These are phyloP conservation scores for Chalciporus pseudorubinellus DNA, from an alignment of 768 basidiomycete species.

Conservation along the genomic window DNA sequence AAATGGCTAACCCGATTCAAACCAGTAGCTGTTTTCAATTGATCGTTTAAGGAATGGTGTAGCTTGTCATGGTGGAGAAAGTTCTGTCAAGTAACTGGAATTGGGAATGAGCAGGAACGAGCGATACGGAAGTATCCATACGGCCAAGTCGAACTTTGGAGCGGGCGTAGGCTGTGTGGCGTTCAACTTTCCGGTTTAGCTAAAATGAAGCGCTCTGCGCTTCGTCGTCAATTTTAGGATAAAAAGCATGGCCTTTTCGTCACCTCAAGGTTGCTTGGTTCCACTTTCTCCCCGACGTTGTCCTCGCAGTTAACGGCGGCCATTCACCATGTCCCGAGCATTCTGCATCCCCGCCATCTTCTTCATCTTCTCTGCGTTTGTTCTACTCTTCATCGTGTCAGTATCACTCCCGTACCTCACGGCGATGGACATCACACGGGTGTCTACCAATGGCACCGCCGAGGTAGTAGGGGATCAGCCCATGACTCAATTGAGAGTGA, in stretches of 20 bases:
- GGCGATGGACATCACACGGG: slow-evolving; percentile 63
- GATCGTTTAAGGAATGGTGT: no score
- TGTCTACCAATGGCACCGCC: slow-evolving; percentile 41
- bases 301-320: not conserved
- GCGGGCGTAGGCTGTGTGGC: not conserved
- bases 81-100: no score
- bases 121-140: no score
- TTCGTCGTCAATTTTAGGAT: slow-evolving; percentile 6
- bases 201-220: not conserved
- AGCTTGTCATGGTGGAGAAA: no score
- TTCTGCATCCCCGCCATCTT: slow-evolving; percentile 63
- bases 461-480: slow-evolving; percentile 20
- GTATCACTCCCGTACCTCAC: slow-evolving; percentile 70
- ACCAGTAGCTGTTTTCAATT: no score
- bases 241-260: slow-evolving; percentile 13
- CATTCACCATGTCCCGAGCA: slow-evolving; percentile 38
- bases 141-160: no score
- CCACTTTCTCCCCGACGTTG: slow-evolving; percentile 4
- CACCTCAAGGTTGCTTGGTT: slow-evolving; percentile 2
- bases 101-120: no score
- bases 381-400: slow-evolving; percentile 64
- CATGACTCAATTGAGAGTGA: slow-evolving; percentile 52
- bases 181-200: not conserved
- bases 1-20: no score
- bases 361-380: slow-evolving; percentile 58